phyloP scores from a whole-genome alignment of 192 early-diverging fungal species.

The Dimargaris cristalligena region DNA sequence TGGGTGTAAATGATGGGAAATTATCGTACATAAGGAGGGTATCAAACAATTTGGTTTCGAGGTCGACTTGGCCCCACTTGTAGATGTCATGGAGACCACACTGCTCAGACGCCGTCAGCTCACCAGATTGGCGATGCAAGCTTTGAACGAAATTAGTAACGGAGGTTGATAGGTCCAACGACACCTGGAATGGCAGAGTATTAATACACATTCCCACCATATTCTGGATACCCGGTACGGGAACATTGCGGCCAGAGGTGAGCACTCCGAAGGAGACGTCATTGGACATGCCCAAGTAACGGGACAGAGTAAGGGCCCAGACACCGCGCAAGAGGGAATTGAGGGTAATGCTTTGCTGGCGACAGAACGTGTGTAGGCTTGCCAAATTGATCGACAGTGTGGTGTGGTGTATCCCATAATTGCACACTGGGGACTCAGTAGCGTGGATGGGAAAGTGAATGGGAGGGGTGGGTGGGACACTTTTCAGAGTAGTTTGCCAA shows the following conservation, averaged over 20 bases:
- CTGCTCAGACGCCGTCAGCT: background rate
- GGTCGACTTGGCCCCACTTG: background rate
- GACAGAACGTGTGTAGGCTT: background rate
- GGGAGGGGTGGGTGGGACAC: background rate
- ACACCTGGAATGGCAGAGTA: background rate
- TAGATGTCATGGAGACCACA: background rate
- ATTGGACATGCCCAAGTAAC: background rate
- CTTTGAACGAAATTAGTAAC: background rate
- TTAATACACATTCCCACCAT: background rate
- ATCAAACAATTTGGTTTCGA: background rate
- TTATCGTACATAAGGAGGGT: background rate
- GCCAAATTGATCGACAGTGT: background rate
- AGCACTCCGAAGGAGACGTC: background rate
- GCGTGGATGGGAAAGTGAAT: background rate
- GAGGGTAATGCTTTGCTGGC: background rate
- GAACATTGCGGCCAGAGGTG: background rate
- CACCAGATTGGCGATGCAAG: background rate
- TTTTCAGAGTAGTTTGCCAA: background rate
- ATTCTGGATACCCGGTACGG: background rate
- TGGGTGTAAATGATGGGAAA: background rate
- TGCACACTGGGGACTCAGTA: background rate
- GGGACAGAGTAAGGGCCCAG: background rate
- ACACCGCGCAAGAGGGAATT: background rate
- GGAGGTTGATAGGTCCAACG: background rate
- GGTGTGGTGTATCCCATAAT: background rate